These are phyloP conservation scores for Kingdonia uniflora DNA, from an alignment of 164 flowering plant species.

Conservation along the genomic window DNA sequence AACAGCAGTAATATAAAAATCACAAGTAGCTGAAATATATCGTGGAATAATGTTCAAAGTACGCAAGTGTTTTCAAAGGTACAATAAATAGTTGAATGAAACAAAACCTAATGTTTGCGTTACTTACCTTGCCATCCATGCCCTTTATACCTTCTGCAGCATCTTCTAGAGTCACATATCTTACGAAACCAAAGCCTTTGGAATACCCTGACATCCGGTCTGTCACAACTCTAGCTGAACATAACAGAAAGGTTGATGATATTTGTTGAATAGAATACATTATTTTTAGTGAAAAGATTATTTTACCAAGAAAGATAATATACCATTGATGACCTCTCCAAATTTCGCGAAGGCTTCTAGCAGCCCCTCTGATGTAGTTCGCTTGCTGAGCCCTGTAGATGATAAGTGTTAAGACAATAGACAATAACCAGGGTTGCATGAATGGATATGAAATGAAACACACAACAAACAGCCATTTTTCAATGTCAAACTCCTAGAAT, in stretches of 20 bases:
- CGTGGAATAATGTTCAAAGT: too few relatives aligned
- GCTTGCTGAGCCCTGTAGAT: slow-evolving; percentile 53
- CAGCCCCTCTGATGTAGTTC: slow-evolving; percentile 51
- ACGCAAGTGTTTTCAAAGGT: too few relatives aligned
- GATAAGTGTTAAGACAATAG: slow-evolving; percentile 1
- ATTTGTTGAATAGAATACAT: not conserved
- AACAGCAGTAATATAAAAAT: too few relatives aligned
- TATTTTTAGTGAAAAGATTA: not conserved
- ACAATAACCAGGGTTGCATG: not conserved
- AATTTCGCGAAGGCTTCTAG: slow-evolving; percentile 44
- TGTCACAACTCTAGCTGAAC: slow-evolving; percentile 71
- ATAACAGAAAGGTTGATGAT: not conserved
- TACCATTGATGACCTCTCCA: slow-evolving; percentile 67
- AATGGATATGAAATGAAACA: too few relatives aligned
- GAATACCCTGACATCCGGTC: slow-evolving; percentile 70
- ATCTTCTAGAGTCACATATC: slow-evolving; percentile 56
- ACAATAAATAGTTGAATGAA: not conserved
- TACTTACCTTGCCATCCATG: slow-evolving; percentile 92
- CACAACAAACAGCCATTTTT: too few relatives aligned
- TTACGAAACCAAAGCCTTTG: slow-evolving; percentile 85
- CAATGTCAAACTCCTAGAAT: too few relatives aligned
- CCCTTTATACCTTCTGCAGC: slow-evolving; percentile 76
- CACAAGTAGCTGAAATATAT: too few relatives aligned
- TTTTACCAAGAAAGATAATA: not conserved
- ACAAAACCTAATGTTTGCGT: slow-evolving; percentile 4